Evolutionary conservation across 202 grass and related monocot genomes (phyloP), one percentile per base, ranked within the genome.

Genomic region (Setaria viridis): DNA sequence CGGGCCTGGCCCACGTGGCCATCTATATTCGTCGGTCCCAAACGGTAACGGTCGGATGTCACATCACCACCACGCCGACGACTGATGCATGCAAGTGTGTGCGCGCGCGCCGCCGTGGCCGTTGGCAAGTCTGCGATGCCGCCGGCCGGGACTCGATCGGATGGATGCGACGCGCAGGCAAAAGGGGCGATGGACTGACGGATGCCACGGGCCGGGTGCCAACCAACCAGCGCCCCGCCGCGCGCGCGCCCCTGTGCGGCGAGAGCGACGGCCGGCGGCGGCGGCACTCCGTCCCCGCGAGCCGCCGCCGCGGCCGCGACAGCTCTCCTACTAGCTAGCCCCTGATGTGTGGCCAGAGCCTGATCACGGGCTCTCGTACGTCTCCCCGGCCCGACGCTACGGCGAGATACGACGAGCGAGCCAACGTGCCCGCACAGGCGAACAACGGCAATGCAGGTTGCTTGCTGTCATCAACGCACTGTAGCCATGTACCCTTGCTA

Each of bases 31-130:
- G 25, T 25, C 25, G 25, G 25, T 25, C 25, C 25, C 25, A 25
- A 25, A 25, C 25, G 25, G 25, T 25, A 25, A 16, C 2, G 12
- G 13, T 51, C 67, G 3, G 84, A 62, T 54, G 54, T 7, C 12
- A 50, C 43, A 79, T 72, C 84, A 79, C 3, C 84, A 71, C 79
- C 84, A 62, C 64, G 64, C 16, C 56, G n/a, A 17, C 16, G 55
- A 46, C 74, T 6, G 72, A 67, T 58, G 13, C 15, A 34, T 57
- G 48, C 34, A 34, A 7, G 3, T 32, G 25, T 25, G 25, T 25
- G 25, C 25, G 25, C 25, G 5, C 4, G 13, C 11, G 11, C 3
- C 15, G 56, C 20, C 19, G 56, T 8, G 20, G 25, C 21, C 21
- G 58, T 11, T 48, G 57, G 25, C 58, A 21, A 57, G 32, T 25